These are phyloP conservation scores for Neurospora sublineolata DNA, from an alignment of 495 filamentous ascomycete genomes.

Conservation along the genomic window DNA sequence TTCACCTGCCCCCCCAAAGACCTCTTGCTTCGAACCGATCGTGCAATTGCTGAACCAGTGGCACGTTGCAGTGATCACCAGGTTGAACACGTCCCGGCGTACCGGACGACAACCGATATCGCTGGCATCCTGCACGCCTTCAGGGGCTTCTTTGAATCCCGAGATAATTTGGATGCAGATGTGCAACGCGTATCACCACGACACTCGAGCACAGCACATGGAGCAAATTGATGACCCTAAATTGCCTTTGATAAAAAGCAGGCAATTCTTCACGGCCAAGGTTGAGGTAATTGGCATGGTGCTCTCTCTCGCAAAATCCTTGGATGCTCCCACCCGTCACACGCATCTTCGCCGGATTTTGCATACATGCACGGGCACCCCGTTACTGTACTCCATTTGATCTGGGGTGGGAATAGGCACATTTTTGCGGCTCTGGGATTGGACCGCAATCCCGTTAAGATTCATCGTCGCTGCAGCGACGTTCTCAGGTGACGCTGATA, in stretches of 20 bases:
- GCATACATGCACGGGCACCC: background rate
- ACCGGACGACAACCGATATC: conserved; percentile 8
- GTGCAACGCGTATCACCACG: background rate
- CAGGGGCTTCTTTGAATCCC: background rate
- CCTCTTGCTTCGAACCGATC: conserved; percentile 1
- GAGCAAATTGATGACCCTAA: background rate
- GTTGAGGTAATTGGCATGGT: background rate
- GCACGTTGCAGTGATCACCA: background rate
- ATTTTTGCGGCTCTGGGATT: background rate
- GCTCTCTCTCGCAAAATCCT: background rate
- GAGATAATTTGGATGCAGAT: background rate
- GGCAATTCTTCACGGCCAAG: background rate
- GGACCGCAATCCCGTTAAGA: background rate
- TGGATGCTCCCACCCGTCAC: background rate
- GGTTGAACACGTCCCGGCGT: background rate
- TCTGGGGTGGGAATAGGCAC: background rate
- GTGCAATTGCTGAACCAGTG: conserved; percentile 5
- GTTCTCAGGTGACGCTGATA: background rate
- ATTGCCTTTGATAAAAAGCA: background rate
- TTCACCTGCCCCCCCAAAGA: conserved; percentile 7
- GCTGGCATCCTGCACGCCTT: conserved; percentile 10
- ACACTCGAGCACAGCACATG: background rate
- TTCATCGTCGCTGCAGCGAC: background rate
- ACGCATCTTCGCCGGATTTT: background rate
- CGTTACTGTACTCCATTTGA: background rate